Evolutionary conservation across 129 eudicot genomes (phyloP).

Genomic region (sunflower (Helianthus annuus)): HanXRQr2.0-SUNRISE NC_035442.2:31883085-31883584

Average conservation of each 20-base stretch:
- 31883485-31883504: not conserved
- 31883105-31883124: not conserved
- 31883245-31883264: slow-evolving; percentile 91
- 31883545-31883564: not conserved
- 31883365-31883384: no score
- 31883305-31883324: slow-evolving; percentile 83
- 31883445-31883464: not conserved
- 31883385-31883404: not conserved
- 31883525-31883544: not conserved
- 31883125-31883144: slow-evolving; percentile 21
- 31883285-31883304: slow-evolving; percentile 94
- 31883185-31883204: slow-evolving; percentile 55
- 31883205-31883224: slow-evolving; percentile 73
- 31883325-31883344: slow-evolving; percentile 88
- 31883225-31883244: slow-evolving; percentile 85
- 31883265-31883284: slow-evolving; percentile 89
- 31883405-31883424: not conserved
- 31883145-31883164: slow-evolving; percentile 24
- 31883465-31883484: not conserved
- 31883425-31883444: not conserved
- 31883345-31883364: slow-evolving; percentile 53
- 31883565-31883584: not conserved
- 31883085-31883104: slow-evolving; percentile 16
- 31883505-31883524: not conserved
- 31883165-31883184: slow-evolving; percentile 57